Evolutionary conservation across 2,329 filamentous ascomycete genomes (phyloP).

Genomic region (Aspergillus melleus): DNA sequence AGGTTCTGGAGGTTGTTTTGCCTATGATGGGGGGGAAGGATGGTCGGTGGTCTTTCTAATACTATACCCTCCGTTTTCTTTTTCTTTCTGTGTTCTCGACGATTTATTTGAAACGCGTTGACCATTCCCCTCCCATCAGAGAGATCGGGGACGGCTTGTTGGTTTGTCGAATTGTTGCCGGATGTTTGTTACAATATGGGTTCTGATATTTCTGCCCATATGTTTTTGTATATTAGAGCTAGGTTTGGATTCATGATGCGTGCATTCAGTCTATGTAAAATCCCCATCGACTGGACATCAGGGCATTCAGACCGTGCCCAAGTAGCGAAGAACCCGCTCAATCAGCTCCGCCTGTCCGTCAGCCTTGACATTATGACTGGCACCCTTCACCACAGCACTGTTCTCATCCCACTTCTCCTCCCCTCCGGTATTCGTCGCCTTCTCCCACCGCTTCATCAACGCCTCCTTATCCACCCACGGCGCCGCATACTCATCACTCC

Average conservation of each 20-base stretch:
- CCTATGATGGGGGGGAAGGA: not conserved
- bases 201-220: not conserved
- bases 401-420: slow-evolving; percentile 49
- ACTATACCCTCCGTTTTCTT: slow-evolving; percentile 12
- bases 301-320: slow-evolving; percentile 25
- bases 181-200: not conserved
- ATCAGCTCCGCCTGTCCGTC: slow-evolving; percentile 48
- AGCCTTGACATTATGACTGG: slow-evolving; percentile 51
- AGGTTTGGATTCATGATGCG: not conserved
- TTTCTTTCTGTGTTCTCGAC: slow-evolving; percentile 7
- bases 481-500: slow-evolving; percentile 47
- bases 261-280: not conserved
- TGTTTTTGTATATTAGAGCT: slow-evolving; percentile 5
- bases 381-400: slow-evolving; percentile 51
- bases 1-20: slow-evolving; percentile 15
- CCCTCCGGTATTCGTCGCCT: slow-evolving; percentile 39
- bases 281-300: not conserved
- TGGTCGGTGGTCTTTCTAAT: slow-evolving; percentile 6
- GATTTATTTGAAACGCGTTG: not conserved
- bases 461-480: slow-evolving; percentile 46
- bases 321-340: slow-evolving; percentile 35
- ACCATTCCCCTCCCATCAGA: not conserved
- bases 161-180: not conserved
- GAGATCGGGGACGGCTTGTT: not conserved
- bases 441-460: slow-evolving; percentile 45